These are phyloP conservation scores for Fusarium sulawesiense DNA, from an alignment of 2,329 filamentous ascomycete species.

Conservation along the genomic window DNA sequence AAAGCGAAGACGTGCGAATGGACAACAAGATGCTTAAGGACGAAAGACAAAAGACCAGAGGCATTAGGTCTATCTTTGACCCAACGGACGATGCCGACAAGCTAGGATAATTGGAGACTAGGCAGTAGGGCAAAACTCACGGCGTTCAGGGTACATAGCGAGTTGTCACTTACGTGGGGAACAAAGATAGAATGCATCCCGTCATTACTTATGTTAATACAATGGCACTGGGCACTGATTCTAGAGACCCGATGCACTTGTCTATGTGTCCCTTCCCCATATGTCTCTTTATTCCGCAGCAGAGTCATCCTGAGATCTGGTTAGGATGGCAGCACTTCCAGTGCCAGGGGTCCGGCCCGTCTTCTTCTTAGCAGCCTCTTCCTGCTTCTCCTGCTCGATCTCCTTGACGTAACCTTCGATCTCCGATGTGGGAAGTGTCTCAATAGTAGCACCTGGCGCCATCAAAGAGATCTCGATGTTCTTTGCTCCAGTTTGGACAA, in stretches of 20 bases:
- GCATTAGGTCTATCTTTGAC: slow-evolving; percentile 76
- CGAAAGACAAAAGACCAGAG: slow-evolving; percentile 73
- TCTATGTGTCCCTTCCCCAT: slow-evolving; percentile 41
- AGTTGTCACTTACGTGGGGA: slow-evolving; percentile 37
- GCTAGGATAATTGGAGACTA: slow-evolving; percentile 68
- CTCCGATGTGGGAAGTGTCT: slow-evolving; percentile 94
- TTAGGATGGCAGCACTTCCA: slow-evolving; percentile 79
- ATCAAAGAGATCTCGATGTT: slow-evolving; percentile 99
- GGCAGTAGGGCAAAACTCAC: slow-evolving; percentile 25
- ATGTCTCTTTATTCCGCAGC: slow-evolving; percentile 51
- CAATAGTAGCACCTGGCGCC: slow-evolving; percentile 89
- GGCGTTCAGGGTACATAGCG: slow-evolving; percentile 49
- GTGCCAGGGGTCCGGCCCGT: slow-evolving; percentile 77
- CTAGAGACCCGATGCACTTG: slow-evolving; percentile 42
- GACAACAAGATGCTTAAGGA: slow-evolving; percentile 94
- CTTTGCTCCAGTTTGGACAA: slow-evolving; percentile 98
- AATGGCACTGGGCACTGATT: slow-evolving; percentile 48
- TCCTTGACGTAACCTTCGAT: slow-evolving; percentile 98
- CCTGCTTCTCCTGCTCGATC: slow-evolving; percentile 99
- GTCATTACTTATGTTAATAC: slow-evolving; percentile 54
- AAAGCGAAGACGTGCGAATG: slow-evolving; percentile 89
- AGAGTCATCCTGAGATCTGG: slow-evolving; percentile 64
- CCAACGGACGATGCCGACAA: slow-evolving; percentile 79
- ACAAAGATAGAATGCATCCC: slow-evolving; percentile 40
- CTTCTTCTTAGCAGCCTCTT: slow-evolving; percentile 98